These are phyloP conservation scores for Tetracladium marchalianum DNA, from an alignment of 495 filamentous ascomycete genomes.

Conservation along the genomic window DNA sequence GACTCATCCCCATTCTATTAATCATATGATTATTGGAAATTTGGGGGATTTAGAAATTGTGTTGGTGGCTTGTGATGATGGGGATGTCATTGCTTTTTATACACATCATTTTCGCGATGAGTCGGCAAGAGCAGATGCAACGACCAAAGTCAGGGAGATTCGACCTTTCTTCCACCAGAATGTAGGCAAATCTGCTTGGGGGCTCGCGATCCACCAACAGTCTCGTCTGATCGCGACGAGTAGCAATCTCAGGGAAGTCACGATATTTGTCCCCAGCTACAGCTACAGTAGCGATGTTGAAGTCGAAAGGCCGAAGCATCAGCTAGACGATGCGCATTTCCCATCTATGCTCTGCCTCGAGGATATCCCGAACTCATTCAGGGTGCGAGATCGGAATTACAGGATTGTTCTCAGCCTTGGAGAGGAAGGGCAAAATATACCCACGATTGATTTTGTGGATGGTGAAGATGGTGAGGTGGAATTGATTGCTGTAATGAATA, in stretches of 20 bases:
- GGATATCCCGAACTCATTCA: not conserved
- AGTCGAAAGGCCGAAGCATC: not conserved
- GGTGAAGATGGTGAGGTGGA: slow-evolving; percentile 49
- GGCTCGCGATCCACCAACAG: slow-evolving; percentile 56
- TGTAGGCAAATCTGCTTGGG: slow-evolving; percentile 78
- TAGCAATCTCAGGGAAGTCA: slow-evolving; percentile 41
- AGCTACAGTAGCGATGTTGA: not conserved
- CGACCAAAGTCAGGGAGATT: not conserved
- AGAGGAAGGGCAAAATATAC: slow-evolving; percentile 51
- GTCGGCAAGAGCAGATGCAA: not conserved
- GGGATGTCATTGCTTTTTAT: slow-evolving; percentile 77
- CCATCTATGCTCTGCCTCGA: not conserved
- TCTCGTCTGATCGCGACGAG: slow-evolving; percentile 73
- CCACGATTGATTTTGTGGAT: slow-evolving; percentile 63
- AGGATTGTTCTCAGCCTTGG: not conserved
- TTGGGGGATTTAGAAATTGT: slow-evolving; percentile 76
- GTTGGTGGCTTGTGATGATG: slow-evolving; percentile 71
- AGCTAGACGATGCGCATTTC: not conserved
- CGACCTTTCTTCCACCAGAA: slow-evolving; percentile 56
- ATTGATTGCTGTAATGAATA: slow-evolving; percentile 68
- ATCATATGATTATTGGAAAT: slow-evolving; percentile 67
- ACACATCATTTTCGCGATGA: slow-evolving; percentile 26
- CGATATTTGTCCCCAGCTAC: slow-evolving; percentile 9
- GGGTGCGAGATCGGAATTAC: not conserved
- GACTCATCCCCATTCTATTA: slow-evolving; percentile 57